Evolutionary conservation across 2,329 filamentous ascomycete genomes (phyloP).

Genomic region (Cladosporium sphaerospermum): DNA sequence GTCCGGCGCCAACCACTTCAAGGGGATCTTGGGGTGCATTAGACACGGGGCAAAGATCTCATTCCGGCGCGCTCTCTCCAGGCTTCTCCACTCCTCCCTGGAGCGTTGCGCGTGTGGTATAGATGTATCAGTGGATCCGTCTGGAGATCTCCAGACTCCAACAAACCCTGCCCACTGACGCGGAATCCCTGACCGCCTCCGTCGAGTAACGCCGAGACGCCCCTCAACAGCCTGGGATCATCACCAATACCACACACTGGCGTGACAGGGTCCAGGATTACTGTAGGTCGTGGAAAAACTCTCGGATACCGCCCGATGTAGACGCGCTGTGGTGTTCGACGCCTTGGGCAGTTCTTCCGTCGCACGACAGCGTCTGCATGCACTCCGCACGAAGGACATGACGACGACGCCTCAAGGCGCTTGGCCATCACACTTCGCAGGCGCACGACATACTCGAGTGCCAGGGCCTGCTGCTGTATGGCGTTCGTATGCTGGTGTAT

Average conservation of each 20-base stretch:
- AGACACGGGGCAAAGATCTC: slow-evolving; percentile 3
- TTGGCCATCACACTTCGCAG: slow-evolving; percentile 1
- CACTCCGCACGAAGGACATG: slow-evolving; percentile 8
- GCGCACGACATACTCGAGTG: slow-evolving; percentile 8
- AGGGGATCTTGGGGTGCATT: slow-evolving; percentile 8
- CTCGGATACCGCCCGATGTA: neutral
- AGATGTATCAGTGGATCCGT: slow-evolving; percentile 5
- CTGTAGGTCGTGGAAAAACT: too few species aligned
- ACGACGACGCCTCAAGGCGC: slow-evolving; percentile 6
- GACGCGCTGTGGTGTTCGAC: slow-evolving; percentile 3
- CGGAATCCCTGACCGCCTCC: neutral
- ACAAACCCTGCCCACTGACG: neutral
- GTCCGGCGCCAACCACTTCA: slow-evolving; percentile 5
- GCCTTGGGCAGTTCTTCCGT: neutral
- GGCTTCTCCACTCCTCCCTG: slow-evolving; percentile 9
- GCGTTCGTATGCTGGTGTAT: slow-evolving; percentile 6
- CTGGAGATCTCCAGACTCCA: slow-evolving; percentile 10
- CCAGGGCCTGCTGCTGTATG: slow-evolving; percentile 1
- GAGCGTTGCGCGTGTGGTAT: neutral
- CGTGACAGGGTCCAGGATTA: neutral
- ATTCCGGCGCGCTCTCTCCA: neutral
- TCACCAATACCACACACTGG: neutral
- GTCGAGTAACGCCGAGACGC: slow-evolving; percentile 6
- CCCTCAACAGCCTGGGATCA: slow-evolving; percentile 2
- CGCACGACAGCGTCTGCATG: slow-evolving; percentile 3